Percentiles rank a stretch among this genome's conserved stretches.
These are phyloP conservation scores for Oehlia diaphana DNA, from an alignment of 192 early-diverging fungal genomes.

Conservation along the genomic window DNA sequence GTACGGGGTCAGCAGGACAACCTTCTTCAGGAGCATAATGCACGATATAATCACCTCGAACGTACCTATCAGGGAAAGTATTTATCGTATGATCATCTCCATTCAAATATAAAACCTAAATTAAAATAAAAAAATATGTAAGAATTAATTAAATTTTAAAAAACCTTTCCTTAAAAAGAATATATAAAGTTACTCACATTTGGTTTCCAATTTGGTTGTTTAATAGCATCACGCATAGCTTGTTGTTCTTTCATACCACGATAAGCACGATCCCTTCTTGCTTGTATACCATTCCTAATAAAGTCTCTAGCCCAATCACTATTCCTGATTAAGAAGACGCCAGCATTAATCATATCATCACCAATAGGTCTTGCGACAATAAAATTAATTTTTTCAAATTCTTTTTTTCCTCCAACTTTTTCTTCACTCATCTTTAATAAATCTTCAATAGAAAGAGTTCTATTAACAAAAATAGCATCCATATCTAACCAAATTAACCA, in stretches of 20 bases:
- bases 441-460: conserved; percentile 38
- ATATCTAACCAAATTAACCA: conserved; percentile 70
- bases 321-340: conserved; percentile 60
- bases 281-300: conserved; percentile 44
- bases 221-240: conserved; percentile 60
- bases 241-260: conserved; percentile 51
- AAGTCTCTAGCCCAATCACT: conserved; percentile 50
- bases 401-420: conserved; percentile 22
- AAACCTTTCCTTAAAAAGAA: neutral
- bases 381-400: conserved; percentile 46
- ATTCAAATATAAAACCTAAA: neutral
- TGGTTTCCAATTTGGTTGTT: conserved; percentile 32
- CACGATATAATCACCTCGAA: neutral
- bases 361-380: conserved; percentile 47
- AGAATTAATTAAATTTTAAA: no score
- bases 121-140: neutral
- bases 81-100: neutral
- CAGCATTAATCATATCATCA: conserved; percentile 60
- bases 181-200: conserved; percentile 28
- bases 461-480: conserved; percentile 56
- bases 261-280: conserved; percentile 34
- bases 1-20: neutral
- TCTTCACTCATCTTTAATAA: conserved; percentile 41
- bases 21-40: neutral
- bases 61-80: neutral